These are phyloP conservation scores for Neonectria faginata DNA, from an alignment of 2,329 filamentous ascomycete species.

Conservation along the genomic window DNA sequence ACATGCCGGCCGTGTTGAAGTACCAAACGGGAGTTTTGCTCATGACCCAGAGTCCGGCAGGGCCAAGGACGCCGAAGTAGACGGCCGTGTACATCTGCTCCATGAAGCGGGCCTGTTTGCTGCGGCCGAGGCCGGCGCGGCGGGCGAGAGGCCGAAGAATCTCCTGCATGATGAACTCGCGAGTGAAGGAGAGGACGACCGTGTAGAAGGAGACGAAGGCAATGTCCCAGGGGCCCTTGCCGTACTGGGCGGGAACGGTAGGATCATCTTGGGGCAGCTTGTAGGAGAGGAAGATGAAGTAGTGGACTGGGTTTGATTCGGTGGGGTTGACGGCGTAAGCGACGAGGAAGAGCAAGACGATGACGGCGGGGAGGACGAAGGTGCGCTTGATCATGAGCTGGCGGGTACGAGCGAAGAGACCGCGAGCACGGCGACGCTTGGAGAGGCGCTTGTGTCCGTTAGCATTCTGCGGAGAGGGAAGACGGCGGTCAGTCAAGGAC, in stretches of 20 bases:
- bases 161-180: slow-evolving; percentile 96
- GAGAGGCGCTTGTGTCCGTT: slow-evolving; percentile 57
- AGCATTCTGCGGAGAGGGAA: slow-evolving; percentile 32
- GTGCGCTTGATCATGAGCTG: slow-evolving; percentile 71
- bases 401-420: slow-evolving; percentile 59
- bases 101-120: slow-evolving; percentile 92
- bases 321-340: slow-evolving; percentile 82
- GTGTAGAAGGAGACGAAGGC: slow-evolving; percentile 92
- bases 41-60: slow-evolving; percentile 91
- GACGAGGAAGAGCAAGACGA: slow-evolving; percentile 72
- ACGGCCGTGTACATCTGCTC: slow-evolving; percentile 95
- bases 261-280: slow-evolving; percentile 66
- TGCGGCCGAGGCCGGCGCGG: slow-evolving; percentile 75
- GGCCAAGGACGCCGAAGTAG: slow-evolving; percentile 87
- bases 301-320: slow-evolving; percentile 80
- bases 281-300: slow-evolving; percentile 92
- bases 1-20: slow-evolving; percentile 92
- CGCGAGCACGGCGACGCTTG: slow-evolving; percentile 67
- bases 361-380: slow-evolving; percentile 73
- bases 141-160: slow-evolving; percentile 81
- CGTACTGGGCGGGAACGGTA: slow-evolving; percentile 74
- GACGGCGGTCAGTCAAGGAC: slow-evolving; percentile 26
- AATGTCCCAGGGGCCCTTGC: slow-evolving; percentile 88
- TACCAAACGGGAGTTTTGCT: slow-evolving; percentile 92
- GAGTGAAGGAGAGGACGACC: slow-evolving; percentile 89